Percentiles rank a stretch among this genome's conserved stretches.
phyloP scores from a whole-genome alignment of 495 filamentous ascomycete genomes.

The Aspergillus campestris region DNA sequence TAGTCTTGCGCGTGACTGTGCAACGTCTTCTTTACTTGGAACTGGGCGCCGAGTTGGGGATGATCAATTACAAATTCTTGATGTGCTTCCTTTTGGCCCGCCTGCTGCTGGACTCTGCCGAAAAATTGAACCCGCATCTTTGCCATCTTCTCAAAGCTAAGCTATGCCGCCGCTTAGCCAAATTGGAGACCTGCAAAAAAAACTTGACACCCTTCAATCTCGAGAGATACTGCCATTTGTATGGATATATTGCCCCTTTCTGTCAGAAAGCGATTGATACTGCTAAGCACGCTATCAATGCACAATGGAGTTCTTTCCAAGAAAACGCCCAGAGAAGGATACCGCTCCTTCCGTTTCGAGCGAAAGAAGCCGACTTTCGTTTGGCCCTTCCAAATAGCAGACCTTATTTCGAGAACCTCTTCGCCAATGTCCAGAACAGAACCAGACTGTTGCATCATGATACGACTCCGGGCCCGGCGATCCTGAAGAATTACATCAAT shows the following conservation, averaged over 20 bases:
- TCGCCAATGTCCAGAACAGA: conserved; percentile 1
- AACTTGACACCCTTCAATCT: background rate
- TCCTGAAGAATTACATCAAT: conserved; percentile 1
- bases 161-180: conserved; percentile 52
- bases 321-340: conserved; percentile 17
- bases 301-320: conserved; percentile 27
- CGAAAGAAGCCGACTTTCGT: conserved; percentile 14
- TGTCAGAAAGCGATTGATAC: conserved; percentile 20
- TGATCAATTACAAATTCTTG: conserved; percentile 51
- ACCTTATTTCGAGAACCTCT: conserved; percentile 23
- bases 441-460: background rate
- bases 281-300: conserved; percentile 5
- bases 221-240: conserved; percentile 10
- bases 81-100: conserved; percentile 36
- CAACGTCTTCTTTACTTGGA: conserved; percentile 38
- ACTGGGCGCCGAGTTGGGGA: conserved; percentile 38
- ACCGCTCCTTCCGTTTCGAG: conserved; percentile 28
- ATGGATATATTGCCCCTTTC: conserved; percentile 9
- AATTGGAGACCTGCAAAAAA: conserved; percentile 40
- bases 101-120: conserved; percentile 31
- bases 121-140: conserved; percentile 18
- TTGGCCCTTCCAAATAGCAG: conserved; percentile 41
- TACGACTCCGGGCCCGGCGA: background rate
- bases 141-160: conserved; percentile 40
- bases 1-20: conserved; percentile 47